A percentile compares a stretch with the other conserved stretches of the same genome.
Conservation (phyloP, 2,329 filamentous ascomycete species). For the Pleoardoris graminearum region DNA sequence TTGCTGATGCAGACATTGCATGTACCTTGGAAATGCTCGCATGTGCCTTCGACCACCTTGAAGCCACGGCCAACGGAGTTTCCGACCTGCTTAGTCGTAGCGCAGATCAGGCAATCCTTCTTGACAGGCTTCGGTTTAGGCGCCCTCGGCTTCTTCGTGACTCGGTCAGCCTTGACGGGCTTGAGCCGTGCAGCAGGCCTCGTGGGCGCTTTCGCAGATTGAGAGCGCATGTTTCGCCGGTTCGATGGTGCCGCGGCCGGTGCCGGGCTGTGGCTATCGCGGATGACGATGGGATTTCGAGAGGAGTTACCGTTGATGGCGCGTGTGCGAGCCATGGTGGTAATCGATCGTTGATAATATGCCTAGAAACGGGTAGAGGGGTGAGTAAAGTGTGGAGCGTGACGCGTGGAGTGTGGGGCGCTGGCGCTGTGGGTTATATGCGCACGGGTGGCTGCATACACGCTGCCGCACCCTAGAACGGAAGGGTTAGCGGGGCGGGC, state of each 20-base stretch:
- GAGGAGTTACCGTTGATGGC: not conserved
- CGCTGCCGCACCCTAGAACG: not conserved
- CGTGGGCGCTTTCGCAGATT: not conserved
- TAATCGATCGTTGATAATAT: not conserved
- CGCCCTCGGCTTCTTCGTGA: slow-evolving; percentile 4
- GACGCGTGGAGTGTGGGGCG: not conserved
- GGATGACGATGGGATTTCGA: not conserved
- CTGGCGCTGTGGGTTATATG: not conserved
- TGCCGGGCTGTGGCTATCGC: not conserved
- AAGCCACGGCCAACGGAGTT: slow-evolving; percentile 11
- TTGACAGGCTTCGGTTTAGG: slow-evolving; percentile 3
- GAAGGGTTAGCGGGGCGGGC: not conserved
- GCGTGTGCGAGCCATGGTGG: not conserved
- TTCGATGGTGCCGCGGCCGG: not conserved
- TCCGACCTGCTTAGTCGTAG: slow-evolving; percentile 7
- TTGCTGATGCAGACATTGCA: slow-evolving; percentile 26
- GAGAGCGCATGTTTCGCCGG: not conserved
- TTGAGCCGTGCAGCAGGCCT: not conserved
- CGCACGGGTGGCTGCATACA: not conserved
- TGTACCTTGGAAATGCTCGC: slow-evolving; percentile 24
- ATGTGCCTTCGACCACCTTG: slow-evolving; percentile 12
- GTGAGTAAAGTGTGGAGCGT: not conserved
- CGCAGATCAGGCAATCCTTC: slow-evolving; percentile 28
- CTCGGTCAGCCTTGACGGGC: not conserved
- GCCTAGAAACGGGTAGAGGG: too few species aligned